These are phyloP conservation scores for Theobroma grandiflorum DNA, from an alignment of 441 rosid species.

Conservation along the genomic window DNA sequence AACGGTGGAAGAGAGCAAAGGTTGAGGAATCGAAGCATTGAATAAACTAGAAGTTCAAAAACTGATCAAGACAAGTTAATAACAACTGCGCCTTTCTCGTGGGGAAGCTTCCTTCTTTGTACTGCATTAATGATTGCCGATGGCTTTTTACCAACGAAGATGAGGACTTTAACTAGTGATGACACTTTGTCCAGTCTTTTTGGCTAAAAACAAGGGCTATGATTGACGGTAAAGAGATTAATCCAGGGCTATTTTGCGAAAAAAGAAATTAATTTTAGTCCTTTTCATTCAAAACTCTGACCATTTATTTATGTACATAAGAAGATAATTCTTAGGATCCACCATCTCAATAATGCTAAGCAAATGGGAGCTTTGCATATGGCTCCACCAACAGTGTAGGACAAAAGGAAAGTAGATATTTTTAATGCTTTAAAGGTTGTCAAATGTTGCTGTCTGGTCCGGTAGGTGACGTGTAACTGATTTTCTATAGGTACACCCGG, in stretches of 20 bases:
- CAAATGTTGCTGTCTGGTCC: neutral
- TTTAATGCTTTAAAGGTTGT: neutral
- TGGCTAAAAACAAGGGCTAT: neutral
- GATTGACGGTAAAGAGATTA: constrained; percentile 12
- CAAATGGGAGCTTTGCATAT: too few relatives aligned
- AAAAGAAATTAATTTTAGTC: neutral
- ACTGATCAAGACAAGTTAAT: neutral
- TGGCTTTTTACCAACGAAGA: neutral
- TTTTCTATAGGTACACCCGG: neutral
- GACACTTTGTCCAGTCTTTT: neutral
- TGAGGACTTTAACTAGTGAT: neutral
- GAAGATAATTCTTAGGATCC: neutral
- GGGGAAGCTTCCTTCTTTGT: constrained; percentile 17
- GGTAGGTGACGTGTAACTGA: neutral
- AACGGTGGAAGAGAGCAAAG: neutral
- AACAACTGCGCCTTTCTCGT: neutral
- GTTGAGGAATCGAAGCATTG: neutral
- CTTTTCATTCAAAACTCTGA: too few relatives aligned
- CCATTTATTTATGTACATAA: too few relatives aligned
- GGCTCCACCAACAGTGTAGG: neutral
- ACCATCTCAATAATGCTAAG: neutral
- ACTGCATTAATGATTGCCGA: neutral
- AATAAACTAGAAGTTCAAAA: neutral
- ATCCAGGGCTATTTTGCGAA: neutral
- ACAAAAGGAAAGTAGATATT: neutral